Conservation (phyloP, 768 basidiomycete genomes). For the Cyclocybe aegerita region DNA sequence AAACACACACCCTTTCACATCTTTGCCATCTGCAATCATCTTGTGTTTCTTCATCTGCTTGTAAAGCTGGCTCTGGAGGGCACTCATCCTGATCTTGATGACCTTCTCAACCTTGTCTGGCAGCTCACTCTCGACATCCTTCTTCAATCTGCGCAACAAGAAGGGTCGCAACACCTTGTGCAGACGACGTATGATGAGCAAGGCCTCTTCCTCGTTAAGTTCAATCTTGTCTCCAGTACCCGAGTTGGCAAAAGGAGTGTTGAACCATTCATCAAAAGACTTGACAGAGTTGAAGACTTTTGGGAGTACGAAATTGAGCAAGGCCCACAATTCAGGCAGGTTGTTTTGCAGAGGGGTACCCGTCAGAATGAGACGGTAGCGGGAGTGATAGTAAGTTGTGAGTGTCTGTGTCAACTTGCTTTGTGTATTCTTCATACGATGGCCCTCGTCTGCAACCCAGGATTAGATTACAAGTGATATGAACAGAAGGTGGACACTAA, state of each 20-base stretch:
- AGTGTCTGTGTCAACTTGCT: conserved; percentile 86
- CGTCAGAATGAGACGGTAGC: conserved; percentile 90
- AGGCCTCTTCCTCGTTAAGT: conserved; percentile 98
- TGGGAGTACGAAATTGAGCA: conserved; percentile 92
- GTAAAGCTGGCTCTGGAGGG: conserved; percentile 88
- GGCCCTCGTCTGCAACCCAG: conserved; percentile 76
- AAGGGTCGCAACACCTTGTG: conserved; percentile 97
- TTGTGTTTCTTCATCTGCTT: conserved; percentile 99
- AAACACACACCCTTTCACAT: conserved; percentile 64
- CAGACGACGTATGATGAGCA: conserved; percentile 93
- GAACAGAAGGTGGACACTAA: conserved; percentile 28
- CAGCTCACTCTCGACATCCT: conserved; percentile 93
- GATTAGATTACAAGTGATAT: conserved; percentile 5
- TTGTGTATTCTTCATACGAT: conserved; percentile 97
- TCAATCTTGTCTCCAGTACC: conserved; percentile 98
- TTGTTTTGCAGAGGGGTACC: conserved; percentile 98
- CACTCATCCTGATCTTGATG: conserved; percentile 94
- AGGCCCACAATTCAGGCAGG: conserved; percentile 91
- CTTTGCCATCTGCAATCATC: conserved; percentile 87
- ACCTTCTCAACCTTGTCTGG: conserved; percentile 99
- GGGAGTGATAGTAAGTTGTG: conserved; percentile 89
- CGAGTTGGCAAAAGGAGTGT: conserved; percentile 98
- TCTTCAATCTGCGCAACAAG: conserved; percentile 89
- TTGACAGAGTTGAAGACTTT: conserved; percentile 99
- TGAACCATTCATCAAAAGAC: conserved; percentile 99